Evolutionary conservation across 257 asterid species (phyloP), one percentile per base, ranked within the genome.

Genomic region (Nicotiana undulata): DNA sequence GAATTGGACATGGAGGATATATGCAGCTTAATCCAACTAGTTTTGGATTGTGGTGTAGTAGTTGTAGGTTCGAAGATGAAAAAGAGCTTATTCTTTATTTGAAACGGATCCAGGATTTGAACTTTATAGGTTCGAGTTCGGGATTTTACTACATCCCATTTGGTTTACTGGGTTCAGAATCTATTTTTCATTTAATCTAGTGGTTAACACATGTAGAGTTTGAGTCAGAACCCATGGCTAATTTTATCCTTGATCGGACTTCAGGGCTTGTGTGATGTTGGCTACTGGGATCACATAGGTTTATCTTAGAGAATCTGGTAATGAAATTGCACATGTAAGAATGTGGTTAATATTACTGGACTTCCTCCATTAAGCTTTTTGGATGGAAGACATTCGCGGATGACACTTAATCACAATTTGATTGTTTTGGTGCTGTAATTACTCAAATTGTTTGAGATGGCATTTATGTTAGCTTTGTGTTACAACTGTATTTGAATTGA

Each of bases 251-350:
- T 12, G 59, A 70, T 46, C 4, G 7, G 15, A 70, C 46, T 70
- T 46, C 76, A 70, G 59, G 58, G 59, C 37, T 70, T 22, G 77
- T 13, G 15, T 20, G 77, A 22, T 6, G 24, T 28, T 3, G 77
- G 20, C 13, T 44, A 70, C 12, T 44, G 77, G 22, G 20, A 70
- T 44, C n/a, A 22, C 6, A 24, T 44, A 22, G 77, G 58, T 20
- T 70, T 12, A 70, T 70, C 77, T 40, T 70, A 70, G 17, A 70
- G 77, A 70, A 70, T 70, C 32, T 70, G 58, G 58, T 70, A 20
- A 12, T 70, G 58, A 40, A 70, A 44, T 44, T 70, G 34, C 44
- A 70, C 40, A 12, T 12, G 32, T 44, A 40, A 22, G 58, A 20
- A 22, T 10, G 22, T 70, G 58, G 10, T 29, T 20, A 22, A 5